These are phyloP conservation scores for Clonostachys solani DNA, from an alignment of 2,329 filamentous ascomycete genomes.

Conservation along the genomic window DNA sequence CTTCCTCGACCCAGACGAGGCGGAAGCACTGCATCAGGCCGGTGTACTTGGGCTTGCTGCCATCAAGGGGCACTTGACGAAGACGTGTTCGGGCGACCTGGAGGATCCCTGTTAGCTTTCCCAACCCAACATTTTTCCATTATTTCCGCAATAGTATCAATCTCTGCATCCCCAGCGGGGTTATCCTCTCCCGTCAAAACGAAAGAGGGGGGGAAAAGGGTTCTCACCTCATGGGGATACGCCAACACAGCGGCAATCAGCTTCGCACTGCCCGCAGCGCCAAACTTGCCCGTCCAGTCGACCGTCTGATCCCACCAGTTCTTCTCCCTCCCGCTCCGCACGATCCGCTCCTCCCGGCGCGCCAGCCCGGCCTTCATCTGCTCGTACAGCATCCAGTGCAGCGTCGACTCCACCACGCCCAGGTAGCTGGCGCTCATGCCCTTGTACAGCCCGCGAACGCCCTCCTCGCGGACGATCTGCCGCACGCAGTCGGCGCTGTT, in stretches of 20 bases:
- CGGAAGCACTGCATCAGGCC: constrained; percentile 86
- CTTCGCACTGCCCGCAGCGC: constrained; percentile 80
- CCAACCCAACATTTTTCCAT: neutral
- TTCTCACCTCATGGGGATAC: constrained; percentile 82
- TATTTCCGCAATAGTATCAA: neutral
- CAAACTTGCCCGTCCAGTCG: constrained; percentile 73
- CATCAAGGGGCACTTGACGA: constrained; percentile 74
- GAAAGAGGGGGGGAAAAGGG: neutral
- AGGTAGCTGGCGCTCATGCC: constrained; percentile 90
- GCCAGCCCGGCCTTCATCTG: constrained; percentile 78
- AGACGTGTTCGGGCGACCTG: constrained; percentile 79
- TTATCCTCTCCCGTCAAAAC: neutral
- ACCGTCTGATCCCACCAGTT: constrained; percentile 71
- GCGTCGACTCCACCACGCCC: constrained; percentile 81
- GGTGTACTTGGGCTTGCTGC: constrained; percentile 77
- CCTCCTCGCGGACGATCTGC: constrained; percentile 78
- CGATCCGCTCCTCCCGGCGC: constrained; percentile 55
- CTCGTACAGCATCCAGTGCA: constrained; percentile 95
- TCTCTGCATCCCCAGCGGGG: neutral
- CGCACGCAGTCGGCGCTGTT: constrained; percentile 86
- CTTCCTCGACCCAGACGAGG: constrained; percentile 84
- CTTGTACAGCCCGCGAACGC: constrained; percentile 78
- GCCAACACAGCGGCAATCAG: constrained; percentile 78
- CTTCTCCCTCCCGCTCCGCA: constrained; percentile 54
- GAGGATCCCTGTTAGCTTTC: neutral